Base-by-base conservation (phyloP, 306 rosid genomes). In the Leucaena leucocephala region DNA sequence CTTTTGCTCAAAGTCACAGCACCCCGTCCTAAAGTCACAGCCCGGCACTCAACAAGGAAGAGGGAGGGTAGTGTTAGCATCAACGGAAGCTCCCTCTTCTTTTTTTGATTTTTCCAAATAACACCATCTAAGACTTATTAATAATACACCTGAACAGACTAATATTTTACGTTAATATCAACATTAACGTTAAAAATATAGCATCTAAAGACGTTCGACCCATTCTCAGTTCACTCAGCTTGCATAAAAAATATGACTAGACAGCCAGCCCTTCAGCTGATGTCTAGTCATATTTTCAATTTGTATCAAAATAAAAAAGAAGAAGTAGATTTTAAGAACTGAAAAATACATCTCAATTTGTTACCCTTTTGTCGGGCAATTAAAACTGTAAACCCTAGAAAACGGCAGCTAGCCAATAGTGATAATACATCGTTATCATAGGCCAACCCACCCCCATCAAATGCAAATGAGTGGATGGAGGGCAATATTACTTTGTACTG, bases 401-500 rank as follows among this genome's bases (percentile, higher is more conserved):
- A 61, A 61, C 17, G 67, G 40, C 40, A 61, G 67, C 40, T 33
- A 5, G 67, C 15, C 67, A 61, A 33, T 33, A 4, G 67, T 34
- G 40, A 6, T 12, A 4, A 19, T 19, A 22, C 73, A 68, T 21
- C 73, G 39, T 21, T 44, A 11, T 68, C 73, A 44, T 3, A 11
- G 33, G 27, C 38, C 73, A 21, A 68, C 10, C 55, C 16, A 39
- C 35, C 16, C 45, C 15, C 72, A 42, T 68, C 73, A 62, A 5
- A 44, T 68, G 6, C n/a, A 44, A 44, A 40, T 34, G 52, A 42
- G 36, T 68, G 72, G 72, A 68, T 19, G 52, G 5, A 19, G 15
- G 52, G 36, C 52, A 40, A 40, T 10, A 21, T 64, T 54, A 55
- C 75, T 42, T 19, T 4, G 80, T 62, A 69, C 43, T 77, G 40